Percentiles rank a stretch among this genome's conserved stretches.
Evolutionary conservation across 2,329 filamentous ascomycete genomes (phyloP).

Genomic region (Immersiporthe knoxdaviesiana): DNA sequence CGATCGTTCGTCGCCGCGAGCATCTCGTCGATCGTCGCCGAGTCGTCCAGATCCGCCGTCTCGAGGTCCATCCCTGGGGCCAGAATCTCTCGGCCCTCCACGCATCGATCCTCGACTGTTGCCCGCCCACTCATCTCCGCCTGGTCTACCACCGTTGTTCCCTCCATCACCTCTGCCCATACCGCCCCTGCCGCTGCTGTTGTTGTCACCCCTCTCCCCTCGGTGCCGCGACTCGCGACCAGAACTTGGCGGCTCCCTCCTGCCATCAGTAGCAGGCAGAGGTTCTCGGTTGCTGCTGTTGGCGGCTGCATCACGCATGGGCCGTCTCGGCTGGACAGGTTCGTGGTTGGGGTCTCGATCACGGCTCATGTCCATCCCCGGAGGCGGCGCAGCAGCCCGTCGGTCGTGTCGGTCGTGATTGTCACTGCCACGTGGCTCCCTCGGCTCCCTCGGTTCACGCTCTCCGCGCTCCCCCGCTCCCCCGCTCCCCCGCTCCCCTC

Average conservation of each 20-base stretch:
- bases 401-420: slow-evolving; percentile 50
- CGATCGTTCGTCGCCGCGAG: slow-evolving; percentile 41
- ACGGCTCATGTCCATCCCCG: slow-evolving; percentile 33
- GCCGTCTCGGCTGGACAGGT: slow-evolving; percentile 33
- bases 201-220: slow-evolving; percentile 37
- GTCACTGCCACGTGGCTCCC: slow-evolving; percentile 37
- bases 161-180: slow-evolving; percentile 35
- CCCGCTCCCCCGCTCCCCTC: no score
- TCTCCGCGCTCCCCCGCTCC: no score
- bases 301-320: slow-evolving; percentile 33
- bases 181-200: slow-evolving; percentile 38
- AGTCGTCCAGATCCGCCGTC: slow-evolving; percentile 36
- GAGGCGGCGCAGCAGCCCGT: slow-evolving; percentile 37
- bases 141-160: slow-evolving; percentile 35
- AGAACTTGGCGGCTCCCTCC: slow-evolving; percentile 34
- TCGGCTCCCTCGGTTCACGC: no score
- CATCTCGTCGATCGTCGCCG: slow-evolving; percentile 39
- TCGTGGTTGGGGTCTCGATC: slow-evolving; percentile 35
- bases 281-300: slow-evolving; percentile 33
- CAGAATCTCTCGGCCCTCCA: slow-evolving; percentile 35
- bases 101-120: slow-evolving; percentile 41
- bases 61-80: slow-evolving; percentile 39
- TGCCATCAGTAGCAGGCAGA: slow-evolving; percentile 26
- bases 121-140: slow-evolving; percentile 43
- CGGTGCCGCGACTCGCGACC: slow-evolving; percentile 38